Evolutionary conservation across 148 eudicot genomes (phyloP).

Genomic region (Nepenthes mirabilis): DNA sequence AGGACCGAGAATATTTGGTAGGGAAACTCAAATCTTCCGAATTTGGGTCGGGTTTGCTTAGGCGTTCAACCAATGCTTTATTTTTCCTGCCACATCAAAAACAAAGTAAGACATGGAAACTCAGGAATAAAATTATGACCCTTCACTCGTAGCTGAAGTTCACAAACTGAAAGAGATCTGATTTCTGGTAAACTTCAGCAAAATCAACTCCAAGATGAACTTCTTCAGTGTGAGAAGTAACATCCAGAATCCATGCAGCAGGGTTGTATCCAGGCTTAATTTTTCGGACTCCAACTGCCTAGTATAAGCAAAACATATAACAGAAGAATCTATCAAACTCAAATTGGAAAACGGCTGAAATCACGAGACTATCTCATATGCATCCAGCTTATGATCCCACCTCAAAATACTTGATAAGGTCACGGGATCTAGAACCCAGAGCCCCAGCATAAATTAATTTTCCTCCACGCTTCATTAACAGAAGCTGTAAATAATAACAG

Average conservation of each 20-base stretch:
- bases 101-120: background rate
- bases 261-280: slow-evolving; percentile 55
- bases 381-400: slow-evolving; percentile 9
- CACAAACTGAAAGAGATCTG: slow-evolving; percentile 37
- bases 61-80: slow-evolving; percentile 38
- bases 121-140: background rate
- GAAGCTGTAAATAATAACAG: slow-evolving; percentile 31
- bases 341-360: background rate
- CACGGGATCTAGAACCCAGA: slow-evolving; percentile 37
- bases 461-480: slow-evolving; percentile 76
- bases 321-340: background rate
- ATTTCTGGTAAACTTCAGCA: slow-evolving; percentile 42
- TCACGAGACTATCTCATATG: background rate
- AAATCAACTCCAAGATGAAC: slow-evolving; percentile 46
- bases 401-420: slow-evolving; percentile 53
- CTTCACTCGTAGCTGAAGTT: background rate
- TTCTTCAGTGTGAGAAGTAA: slow-evolving; percentile 66
- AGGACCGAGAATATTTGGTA: slow-evolving; percentile 43
- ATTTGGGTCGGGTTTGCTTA: slow-evolving; percentile 43
- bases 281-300: slow-evolving; percentile 53
- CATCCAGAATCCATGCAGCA: slow-evolving; percentile 74
- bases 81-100: slow-evolving; percentile 35
- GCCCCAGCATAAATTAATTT: slow-evolving; percentile 69
- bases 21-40: slow-evolving; percentile 45
- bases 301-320: slow-evolving; percentile 3